Evolutionary conservation across 495 filamentous ascomycete genomes (phyloP).

Genomic region (Daldinia grandis): DNA sequence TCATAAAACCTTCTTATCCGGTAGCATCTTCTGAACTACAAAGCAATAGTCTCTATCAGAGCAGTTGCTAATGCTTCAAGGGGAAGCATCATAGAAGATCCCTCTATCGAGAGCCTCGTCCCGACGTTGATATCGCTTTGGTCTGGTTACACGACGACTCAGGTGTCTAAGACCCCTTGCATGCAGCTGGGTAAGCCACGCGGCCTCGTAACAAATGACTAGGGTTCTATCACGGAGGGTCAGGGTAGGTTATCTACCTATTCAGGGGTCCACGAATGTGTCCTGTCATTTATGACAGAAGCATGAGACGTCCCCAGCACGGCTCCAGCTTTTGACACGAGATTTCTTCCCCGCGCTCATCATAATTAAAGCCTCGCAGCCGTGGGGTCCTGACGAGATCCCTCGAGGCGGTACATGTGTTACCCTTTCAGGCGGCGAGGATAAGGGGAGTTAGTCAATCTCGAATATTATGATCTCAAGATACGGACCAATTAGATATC

Average conservation of each 20-base stretch:
- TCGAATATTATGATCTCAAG: conserved; percentile 9
- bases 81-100: conserved; percentile 25
- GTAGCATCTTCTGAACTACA: conserved; percentile 5
- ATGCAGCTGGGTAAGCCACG: conserved; percentile 34
- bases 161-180: conserved; percentile 6
- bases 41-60: conserved; percentile 22
- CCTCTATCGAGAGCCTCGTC: conserved; percentile 20
- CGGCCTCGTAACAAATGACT: conserved; percentile 22
- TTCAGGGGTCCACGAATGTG: conserved; percentile 13
- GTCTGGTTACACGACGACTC: conserved; percentile 19
- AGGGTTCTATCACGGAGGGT: conserved; percentile 9
- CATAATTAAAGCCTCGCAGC: conserved; percentile 19
- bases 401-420: background rate
- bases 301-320: conserved; percentile 10
- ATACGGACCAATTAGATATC: background rate
- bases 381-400: conserved; percentile 11
- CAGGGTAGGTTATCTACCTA: conserved; percentile 21
- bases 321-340: conserved; percentile 6
- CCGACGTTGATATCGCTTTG: conserved; percentile 16
- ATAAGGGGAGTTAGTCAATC: conserved; percentile 1
- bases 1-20: background rate
- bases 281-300: conserved; percentile 39
- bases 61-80: conserved; percentile 19
- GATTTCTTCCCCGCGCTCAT: conserved; percentile 19
- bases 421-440: conserved; percentile 15